Evolutionary conservation across 495 filamentous ascomycete species (phyloP).

Genomic region (Penicillium bovifimosum): DNA sequence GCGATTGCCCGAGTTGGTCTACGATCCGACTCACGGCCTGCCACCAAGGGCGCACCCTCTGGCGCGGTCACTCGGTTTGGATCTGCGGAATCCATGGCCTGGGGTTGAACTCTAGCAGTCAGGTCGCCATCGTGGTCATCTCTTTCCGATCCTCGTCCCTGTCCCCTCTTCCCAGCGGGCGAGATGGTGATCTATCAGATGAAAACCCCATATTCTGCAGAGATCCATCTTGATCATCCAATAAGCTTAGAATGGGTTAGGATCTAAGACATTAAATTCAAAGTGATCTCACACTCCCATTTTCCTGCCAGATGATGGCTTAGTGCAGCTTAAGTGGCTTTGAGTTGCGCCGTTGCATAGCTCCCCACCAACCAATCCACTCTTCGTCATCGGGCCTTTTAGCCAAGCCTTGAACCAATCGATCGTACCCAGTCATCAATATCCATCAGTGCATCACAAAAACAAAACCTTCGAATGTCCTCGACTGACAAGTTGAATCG

Average conservation of each 20-base stretch:
- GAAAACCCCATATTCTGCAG: constrained; percentile 13
- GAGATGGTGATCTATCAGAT: constrained; percentile 21
- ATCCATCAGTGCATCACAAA: no score
- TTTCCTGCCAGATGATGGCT: neutral
- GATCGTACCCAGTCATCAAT: no score
- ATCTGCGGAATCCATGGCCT: constrained; percentile 34
- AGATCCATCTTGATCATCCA: constrained; percentile 13
- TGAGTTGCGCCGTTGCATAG: no score
- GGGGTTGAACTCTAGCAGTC: constrained; percentile 32
- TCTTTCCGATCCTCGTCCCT: constrained; percentile 32
- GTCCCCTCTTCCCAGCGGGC: constrained; percentile 19
- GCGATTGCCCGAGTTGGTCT: constrained; percentile 67
- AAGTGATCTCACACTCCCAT: neutral
- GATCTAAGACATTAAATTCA: neutral
- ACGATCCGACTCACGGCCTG: constrained; percentile 10
- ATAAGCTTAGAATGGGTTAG: neutral
- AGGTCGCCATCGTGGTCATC: constrained; percentile 37
- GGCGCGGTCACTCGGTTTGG: constrained; percentile 22
- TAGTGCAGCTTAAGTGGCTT: no score
- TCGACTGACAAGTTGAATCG: no score
- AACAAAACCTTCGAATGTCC: no score
- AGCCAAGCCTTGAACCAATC: no score
- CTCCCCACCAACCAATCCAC: no score
- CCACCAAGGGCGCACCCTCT: constrained; percentile 25
- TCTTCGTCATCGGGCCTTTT: no score